These are phyloP conservation scores for Populus ilicifolia DNA, from an alignment of 345 rosid species.

Conservation along the genomic window DNA sequence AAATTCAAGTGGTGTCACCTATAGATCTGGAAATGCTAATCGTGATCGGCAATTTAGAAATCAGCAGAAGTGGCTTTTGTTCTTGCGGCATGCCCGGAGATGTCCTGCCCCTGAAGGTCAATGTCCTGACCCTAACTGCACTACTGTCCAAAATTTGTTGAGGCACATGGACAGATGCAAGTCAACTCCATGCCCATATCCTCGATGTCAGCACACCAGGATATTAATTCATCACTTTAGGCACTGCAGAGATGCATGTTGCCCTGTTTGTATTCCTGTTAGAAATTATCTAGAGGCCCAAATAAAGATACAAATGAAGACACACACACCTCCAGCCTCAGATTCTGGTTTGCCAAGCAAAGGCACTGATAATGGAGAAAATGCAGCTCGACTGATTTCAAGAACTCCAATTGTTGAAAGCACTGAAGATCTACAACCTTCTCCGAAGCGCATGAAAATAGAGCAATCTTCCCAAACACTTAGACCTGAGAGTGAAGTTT, in stretches of 20 bases:
- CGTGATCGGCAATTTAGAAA: constrained; percentile 55
- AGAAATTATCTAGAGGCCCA: constrained; percentile 54
- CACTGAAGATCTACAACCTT: constrained; percentile 59
- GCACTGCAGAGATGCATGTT: constrained; percentile 55
- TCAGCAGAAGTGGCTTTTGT: constrained; percentile 86
- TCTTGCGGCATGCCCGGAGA: constrained; percentile 77
- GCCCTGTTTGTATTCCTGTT: constrained; percentile 92
- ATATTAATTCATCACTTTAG: constrained; percentile 58
- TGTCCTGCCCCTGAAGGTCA: constrained; percentile 82
- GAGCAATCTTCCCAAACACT: constrained; percentile 57
- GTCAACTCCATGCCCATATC: constrained; percentile 52
- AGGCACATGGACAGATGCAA: constrained; percentile 75
- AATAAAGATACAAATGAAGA: constrained; percentile 43
- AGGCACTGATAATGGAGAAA: constrained; percentile 41
- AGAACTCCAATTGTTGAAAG: constrained; percentile 44
- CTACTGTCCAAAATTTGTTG: constrained; percentile 57
- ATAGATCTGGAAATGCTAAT: constrained; percentile 49
- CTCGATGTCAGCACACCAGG: constrained; percentile 75
- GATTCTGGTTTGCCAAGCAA: constrained; percentile 41
- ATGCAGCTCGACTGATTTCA: constrained; percentile 37
- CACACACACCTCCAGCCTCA: constrained; percentile 39
- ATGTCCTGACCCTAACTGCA: constrained; percentile 64
- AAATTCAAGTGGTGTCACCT: constrained; percentile 37
- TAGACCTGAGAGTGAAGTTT: constrained; percentile 42
- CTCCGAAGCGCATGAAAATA: constrained; percentile 73